Percentiles rank a stretch among this genome's conserved stretches.
Conservation (phyloP, 225 moss, liverwort and hornwort genomes). For the Marchantia paleacea region DNA sequence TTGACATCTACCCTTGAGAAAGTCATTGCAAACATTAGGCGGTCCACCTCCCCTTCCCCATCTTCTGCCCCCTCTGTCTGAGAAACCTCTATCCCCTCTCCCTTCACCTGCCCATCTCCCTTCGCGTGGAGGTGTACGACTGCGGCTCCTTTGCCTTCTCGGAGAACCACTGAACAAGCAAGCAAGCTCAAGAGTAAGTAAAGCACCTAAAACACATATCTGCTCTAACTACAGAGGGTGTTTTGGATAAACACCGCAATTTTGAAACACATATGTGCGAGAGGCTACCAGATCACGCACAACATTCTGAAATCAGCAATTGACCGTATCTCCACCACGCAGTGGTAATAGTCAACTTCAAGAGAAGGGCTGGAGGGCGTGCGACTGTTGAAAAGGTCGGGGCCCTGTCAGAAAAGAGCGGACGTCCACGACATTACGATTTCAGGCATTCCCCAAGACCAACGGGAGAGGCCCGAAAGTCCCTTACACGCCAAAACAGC, state of each 20-base stretch:
- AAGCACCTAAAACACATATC: not conserved
- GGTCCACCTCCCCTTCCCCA: constrained; percentile 51
- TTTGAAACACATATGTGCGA: not conserved
- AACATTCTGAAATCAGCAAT: not conserved
- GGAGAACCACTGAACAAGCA: constrained; percentile 51
- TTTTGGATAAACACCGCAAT: too few relatives aligned
- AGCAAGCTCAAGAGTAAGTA: not conserved
- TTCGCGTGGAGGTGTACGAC: constrained; percentile 62
- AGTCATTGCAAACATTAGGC: constrained; percentile 50
- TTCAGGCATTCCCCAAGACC: too few relatives aligned
- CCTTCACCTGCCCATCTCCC: constrained; percentile 66
- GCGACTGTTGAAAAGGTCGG: too few relatives aligned
- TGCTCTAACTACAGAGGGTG: not conserved
- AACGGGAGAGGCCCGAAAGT: too few relatives aligned
- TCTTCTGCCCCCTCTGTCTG: constrained; percentile 50
- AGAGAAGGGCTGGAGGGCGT: too few relatives aligned
- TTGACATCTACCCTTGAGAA: constrained; percentile 56
- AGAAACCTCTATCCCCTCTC: constrained; percentile 48
- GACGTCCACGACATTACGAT: too few relatives aligned
- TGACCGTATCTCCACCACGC: too few relatives aligned
- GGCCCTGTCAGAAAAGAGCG: too few relatives aligned
- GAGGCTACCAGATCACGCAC: not conserved
- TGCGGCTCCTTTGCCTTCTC: constrained; percentile 63
- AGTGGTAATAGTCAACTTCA: too few relatives aligned
- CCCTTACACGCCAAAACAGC: too few relatives aligned